These are phyloP conservation scores for Ajuga reptans DNA, from an alignment of 305 asterid genomes.

Conservation along the genomic window DNA sequence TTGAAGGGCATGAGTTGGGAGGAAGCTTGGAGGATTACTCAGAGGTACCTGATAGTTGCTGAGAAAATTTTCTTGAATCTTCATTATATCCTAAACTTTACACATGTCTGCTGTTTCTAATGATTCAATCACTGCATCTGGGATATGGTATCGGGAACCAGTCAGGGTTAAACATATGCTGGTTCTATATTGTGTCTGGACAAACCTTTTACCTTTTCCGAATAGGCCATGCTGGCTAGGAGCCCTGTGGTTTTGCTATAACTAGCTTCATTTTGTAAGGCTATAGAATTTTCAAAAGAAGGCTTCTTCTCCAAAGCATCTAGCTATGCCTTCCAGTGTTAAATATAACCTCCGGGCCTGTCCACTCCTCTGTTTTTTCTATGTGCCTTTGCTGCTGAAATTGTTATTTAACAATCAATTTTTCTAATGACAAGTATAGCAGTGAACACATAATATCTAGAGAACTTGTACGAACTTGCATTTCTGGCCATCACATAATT, in stretches of 20 bases:
- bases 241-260: too few relatives aligned
- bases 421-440: too few relatives aligned
- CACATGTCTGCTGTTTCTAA: not conserved
- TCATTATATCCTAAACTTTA: not conserved
- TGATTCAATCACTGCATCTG: not conserved
- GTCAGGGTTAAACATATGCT: not conserved
- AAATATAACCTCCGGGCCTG: too few relatives aligned
- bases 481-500: not conserved
- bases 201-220: not conserved
- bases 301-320: too few relatives aligned
- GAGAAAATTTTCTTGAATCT: not conserved
- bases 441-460: not conserved
- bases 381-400: too few relatives aligned
- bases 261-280: too few relatives aligned
- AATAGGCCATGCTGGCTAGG: too few relatives aligned
- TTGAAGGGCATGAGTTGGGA: slow-evolving; percentile 76
- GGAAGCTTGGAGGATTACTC: slow-evolving; percentile 79
- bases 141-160: not conserved
- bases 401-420: too few relatives aligned
- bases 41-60: slow-evolving; percentile 40
- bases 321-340: too few relatives aligned
- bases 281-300: too few relatives aligned
- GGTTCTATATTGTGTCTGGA: not conserved
- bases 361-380: too few relatives aligned
- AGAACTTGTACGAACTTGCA: not conserved